Base-by-base conservation (phyloP, 2,329 filamentous ascomycete genomes). In the Paraphaeosphaeria minitans region DNA sequence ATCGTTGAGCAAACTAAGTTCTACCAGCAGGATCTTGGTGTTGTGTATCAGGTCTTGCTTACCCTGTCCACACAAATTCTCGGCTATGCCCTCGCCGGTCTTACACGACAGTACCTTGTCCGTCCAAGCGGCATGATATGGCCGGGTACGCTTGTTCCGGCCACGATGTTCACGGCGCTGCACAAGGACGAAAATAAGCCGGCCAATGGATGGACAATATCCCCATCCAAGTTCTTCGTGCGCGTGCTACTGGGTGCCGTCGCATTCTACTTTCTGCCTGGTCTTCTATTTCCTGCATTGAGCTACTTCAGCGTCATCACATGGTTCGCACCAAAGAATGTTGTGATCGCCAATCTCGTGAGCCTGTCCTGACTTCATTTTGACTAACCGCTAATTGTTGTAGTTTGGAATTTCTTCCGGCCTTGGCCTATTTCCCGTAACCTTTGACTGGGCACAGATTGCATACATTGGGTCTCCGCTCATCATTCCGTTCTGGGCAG, bases 381-480 rank as follows among this genome's bases (percentile, higher is more conserved):
- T 7, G 8, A n/a, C 0, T 10, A 1, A 29, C 13, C 7, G 33
- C 59, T 71, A 45, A 72, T 27, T 4, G 24, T 13, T 6, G 46
- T 62, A 83, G 63, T 96, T 96, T 71, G 92, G 92, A 16, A 89
- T 94, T 16, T 85, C 87, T n/a, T 94, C 92, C 1, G 92, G 92
- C 2, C 83, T 96, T 14, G 92, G 92, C 0, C 79, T 96, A 35
- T 92, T 96, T 61, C 92, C 92, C 0, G 74, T 96, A 68, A 96
- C 92, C 0, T 96, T 96, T 70, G 92, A 96, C 78, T 96, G 92
- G 92, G 90, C 91, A 0, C 92, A 96, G 72, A 89, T 96, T 62
- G 92, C 92, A 0, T 87, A 94, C 70, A 95, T 96, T 66, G 92
- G 92, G 16, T 95, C 91, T 4, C 92, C 90, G 0, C 80, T 96